These are phyloP conservation scores for Candida railenensis DNA, from an alignment of 805 yeast genomes.

Conservation along the genomic window DNA sequence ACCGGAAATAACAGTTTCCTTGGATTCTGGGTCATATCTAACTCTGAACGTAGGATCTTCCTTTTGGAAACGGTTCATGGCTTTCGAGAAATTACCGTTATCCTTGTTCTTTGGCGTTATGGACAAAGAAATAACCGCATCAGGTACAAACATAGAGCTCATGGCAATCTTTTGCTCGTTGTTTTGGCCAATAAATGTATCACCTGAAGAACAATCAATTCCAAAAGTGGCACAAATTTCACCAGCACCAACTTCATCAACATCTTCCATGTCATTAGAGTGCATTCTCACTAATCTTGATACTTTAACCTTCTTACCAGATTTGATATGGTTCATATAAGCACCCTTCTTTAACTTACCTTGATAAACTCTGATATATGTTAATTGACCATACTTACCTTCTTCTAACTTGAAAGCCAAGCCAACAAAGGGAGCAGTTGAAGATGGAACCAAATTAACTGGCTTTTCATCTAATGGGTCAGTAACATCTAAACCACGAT, in stretches of 20 bases:
- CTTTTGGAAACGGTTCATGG: conserved; percentile 95
- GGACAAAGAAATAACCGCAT: conserved; percentile 93
- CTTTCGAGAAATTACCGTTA: conserved; percentile 86
- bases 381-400: conserved; percentile 96
- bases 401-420: conserved; percentile 99
- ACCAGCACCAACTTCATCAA: conserved; percentile 92
- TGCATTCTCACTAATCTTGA: conserved; percentile 97
- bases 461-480: conserved; percentile 58
- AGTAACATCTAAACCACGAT: conserved; percentile 80
- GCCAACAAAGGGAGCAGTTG: conserved; percentile 82
- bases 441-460: conserved; percentile 71
- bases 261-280: conserved; percentile 98
- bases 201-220: conserved; percentile 98
- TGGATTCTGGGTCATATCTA: conserved; percentile 82
- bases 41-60: conserved; percentile 99
- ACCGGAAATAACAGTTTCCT: conserved; percentile 93
- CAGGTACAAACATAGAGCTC: conserved; percentile 99
- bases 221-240: conserved; percentile 99
- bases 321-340: conserved; percentile 82
- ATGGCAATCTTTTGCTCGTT: conserved; percentile 69
- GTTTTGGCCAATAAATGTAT: conserved; percentile 86
- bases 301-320: conserved; percentile 91
- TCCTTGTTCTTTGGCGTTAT: conserved; percentile 88
- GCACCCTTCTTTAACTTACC: conserved; percentile 91
- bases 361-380: conserved; percentile 95